These are phyloP conservation scores for Aspergillus baeticus DNA, from an alignment of 495 filamentous ascomycete genomes.

Conservation along the genomic window DNA sequence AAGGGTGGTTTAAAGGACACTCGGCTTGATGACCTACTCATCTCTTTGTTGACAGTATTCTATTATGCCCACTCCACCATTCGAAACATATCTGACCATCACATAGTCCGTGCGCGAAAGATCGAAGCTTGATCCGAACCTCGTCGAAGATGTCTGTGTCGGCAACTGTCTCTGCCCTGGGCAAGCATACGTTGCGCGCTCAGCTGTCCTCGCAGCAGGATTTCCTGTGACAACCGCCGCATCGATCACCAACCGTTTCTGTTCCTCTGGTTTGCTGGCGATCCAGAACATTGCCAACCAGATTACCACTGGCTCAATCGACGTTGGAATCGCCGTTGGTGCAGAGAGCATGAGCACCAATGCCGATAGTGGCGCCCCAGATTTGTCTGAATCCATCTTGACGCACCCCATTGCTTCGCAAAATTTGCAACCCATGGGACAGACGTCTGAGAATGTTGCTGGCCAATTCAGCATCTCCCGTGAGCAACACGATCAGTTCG, in stretches of 20 bases:
- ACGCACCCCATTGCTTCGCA: slow-evolving; percentile 72
- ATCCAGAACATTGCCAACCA: slow-evolving; percentile 91
- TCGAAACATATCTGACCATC: slow-evolving; percentile 1
- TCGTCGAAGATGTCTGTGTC: slow-evolving; percentile 89
- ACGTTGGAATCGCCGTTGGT: slow-evolving; percentile 82
- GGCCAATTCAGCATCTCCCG: slow-evolving; percentile 80
- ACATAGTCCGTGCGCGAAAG: slow-evolving; percentile 58
- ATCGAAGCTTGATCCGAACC: slow-evolving; percentile 74
- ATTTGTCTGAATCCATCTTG: slow-evolving; percentile 73
- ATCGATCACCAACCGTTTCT: slow-evolving; percentile 87
- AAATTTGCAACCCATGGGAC: slow-evolving; percentile 91
- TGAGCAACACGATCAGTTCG: slow-evolving; percentile 75
- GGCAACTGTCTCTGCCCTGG: slow-evolving; percentile 68
- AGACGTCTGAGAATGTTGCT: slow-evolving; percentile 92
- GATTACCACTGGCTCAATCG: slow-evolving; percentile 77
- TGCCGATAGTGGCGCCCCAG: slow-evolving; percentile 64
- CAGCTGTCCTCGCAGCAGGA: slow-evolving; percentile 84
- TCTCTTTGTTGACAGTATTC: slow-evolving; percentile 71
- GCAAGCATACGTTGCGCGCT: slow-evolving; percentile 81
- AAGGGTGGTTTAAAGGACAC: slow-evolving; percentile 95
- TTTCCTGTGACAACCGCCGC: slow-evolving; percentile 83
- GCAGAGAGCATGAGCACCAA: slow-evolving; percentile 84
- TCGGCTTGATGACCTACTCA: slow-evolving; percentile 73
- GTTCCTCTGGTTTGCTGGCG: slow-evolving; percentile 90
- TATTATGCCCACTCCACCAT: not conserved